Conservation (phyloP, 1,139 yeast species). For the Scheffersomyces segobiensis region DNA sequence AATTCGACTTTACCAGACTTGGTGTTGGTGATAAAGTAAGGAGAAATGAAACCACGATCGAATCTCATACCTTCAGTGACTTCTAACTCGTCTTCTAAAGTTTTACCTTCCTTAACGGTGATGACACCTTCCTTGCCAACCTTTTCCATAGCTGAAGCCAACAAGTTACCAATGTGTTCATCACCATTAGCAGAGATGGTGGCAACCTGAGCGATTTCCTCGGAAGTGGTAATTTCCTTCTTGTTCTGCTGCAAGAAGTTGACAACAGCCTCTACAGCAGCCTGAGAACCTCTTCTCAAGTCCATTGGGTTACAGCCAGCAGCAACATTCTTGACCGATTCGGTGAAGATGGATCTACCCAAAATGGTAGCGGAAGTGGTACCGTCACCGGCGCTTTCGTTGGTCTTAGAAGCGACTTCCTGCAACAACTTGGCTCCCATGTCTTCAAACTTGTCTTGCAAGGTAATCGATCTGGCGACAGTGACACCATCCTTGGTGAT, state of each 20-base stretch:
- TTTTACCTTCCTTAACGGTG: slow-evolving; percentile 95
- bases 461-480: slow-evolving; percentile 85
- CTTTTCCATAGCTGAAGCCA: slow-evolving; percentile 98
- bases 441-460: slow-evolving; percentile 93
- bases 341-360: slow-evolving; percentile 96
- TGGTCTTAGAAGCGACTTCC: slow-evolving; percentile 98
- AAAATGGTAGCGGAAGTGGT: slow-evolving; percentile 97
- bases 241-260: slow-evolving; percentile 85
- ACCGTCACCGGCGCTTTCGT: slow-evolving; percentile 99
- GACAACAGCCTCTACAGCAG: slow-evolving; percentile 97
- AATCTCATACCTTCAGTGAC: slow-evolving; percentile 99
- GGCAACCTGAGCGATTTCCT: slow-evolving; percentile 98
- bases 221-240: slow-evolving; percentile 95
- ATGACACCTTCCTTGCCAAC: slow-evolving; percentile 99
- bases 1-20: slow-evolving; percentile 97
- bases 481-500: slow-evolving; percentile 99
- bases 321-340: slow-evolving; percentile 96
- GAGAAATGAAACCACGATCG: slow-evolving; percentile 98
- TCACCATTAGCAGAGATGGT: slow-evolving; percentile 99
- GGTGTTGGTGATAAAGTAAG: slow-evolving; percentile 95
- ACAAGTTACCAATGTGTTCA: slow-evolving; percentile 85
- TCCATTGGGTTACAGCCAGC: slow-evolving; percentile 99
- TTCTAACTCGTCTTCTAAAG: slow-evolving; percentile 94
- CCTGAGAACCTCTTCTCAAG: slow-evolving; percentile 97
- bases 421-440: slow-evolving; percentile 95